These are phyloP conservation scores for Petunia axillaris DNA, from an alignment of 257 asterid genomes.

Conservation along the genomic window DNA sequence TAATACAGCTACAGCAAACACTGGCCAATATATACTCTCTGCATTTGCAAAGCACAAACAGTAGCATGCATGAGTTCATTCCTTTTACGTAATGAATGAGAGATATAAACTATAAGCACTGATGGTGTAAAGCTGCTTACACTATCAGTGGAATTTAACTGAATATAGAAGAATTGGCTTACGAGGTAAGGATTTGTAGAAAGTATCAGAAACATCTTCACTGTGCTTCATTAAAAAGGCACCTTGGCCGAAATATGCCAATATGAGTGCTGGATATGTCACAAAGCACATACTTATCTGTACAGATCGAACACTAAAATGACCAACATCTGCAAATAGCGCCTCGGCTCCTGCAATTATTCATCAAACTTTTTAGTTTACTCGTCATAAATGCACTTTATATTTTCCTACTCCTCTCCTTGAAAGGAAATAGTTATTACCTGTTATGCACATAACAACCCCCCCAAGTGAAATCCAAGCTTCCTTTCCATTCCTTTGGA, in stretches of 20 bases:
- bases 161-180: background rate
- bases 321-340: slow-evolving; percentile 70
- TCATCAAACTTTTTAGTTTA: too few relatives aligned
- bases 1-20: slow-evolving; percentile 50
- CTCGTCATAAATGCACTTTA: too few relatives aligned
- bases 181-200: slow-evolving; percentile 64
- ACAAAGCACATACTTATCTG: slow-evolving; percentile 59
- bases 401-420: background rate
- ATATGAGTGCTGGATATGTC: slow-evolving; percentile 47
- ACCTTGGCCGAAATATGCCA: slow-evolving; percentile 63
- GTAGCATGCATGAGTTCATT: background rate
- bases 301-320: slow-evolving; percentile 58
- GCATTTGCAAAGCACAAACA: slow-evolving; percentile 21
- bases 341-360: slow-evolving; percentile 63
- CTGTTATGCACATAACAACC: slow-evolving; percentile 67
- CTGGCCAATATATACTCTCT: slow-evolving; percentile 60
- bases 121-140: background rate
- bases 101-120: background rate
- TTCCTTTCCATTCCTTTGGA: slow-evolving; percentile 52
- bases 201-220: slow-evolving; percentile 35
- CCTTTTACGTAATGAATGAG: background rate
- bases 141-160: background rate
- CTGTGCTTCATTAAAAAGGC: slow-evolving; percentile 51
- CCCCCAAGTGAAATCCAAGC: slow-evolving; percentile 85
- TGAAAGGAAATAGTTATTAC: slow-evolving; percentile 20